These are phyloP conservation scores for Pseudoscleropodium purum DNA, from an alignment of 225 moss, liverwort and hornwort genomes.

Conservation along the genomic window DNA sequence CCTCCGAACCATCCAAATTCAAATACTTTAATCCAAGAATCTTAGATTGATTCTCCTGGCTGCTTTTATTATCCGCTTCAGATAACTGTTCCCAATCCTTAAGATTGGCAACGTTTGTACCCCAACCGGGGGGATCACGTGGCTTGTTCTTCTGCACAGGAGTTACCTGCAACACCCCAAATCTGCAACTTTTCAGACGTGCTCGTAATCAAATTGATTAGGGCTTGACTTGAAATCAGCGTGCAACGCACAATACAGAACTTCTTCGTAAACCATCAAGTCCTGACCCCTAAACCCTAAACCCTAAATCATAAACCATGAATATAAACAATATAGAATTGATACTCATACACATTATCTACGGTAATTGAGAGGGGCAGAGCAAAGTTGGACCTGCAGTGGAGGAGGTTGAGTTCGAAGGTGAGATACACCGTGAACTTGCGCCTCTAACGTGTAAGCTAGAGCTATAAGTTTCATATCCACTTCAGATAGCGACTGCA, in stretches of 20 bases:
- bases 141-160: constrained; percentile 23
- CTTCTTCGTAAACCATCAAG: background rate
- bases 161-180: constrained; percentile 34
- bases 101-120: constrained; percentile 54
- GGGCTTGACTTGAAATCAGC: background rate
- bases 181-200: background rate
- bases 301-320: background rate
- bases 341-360: background rate
- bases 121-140: constrained; percentile 86
- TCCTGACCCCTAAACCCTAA: background rate
- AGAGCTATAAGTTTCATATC: constrained; percentile 87
- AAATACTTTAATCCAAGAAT: constrained; percentile 69
- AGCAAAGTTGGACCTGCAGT: constrained; percentile 28
- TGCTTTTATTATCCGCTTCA: constrained; percentile 29
- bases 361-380: background rate
- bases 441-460: constrained; percentile 63
- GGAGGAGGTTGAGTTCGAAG: constrained; percentile 67
- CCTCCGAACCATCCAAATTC: constrained; percentile 24
- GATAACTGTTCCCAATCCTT: constrained; percentile 81
- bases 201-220: background rate
- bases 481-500: constrained; percentile 75
- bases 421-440: constrained; percentile 61
- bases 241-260: background rate
- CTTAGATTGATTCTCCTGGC: constrained; percentile 37
- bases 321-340: background rate